Evolutionary conservation across 2,329 filamentous ascomycete species (phyloP), one percentile per base, ranked within the genome.

Genomic region (Exophiala sp.): DNA sequence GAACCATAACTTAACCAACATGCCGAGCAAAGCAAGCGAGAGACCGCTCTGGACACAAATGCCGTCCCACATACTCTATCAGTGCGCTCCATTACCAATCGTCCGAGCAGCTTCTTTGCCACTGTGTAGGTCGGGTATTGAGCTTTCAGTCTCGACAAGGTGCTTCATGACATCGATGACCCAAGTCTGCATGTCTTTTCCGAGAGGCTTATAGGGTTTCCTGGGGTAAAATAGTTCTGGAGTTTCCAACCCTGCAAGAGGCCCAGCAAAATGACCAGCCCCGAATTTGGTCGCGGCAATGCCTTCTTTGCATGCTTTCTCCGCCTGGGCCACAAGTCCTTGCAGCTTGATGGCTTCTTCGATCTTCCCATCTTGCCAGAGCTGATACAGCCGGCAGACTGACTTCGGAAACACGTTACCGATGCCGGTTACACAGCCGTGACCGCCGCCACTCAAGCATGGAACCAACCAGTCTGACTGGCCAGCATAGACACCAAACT

Each of bases 341-440:
- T 95, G 90, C 65, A 91, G 74, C 61, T 79, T 81, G 62, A 86
- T 80, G 5, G 89, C 87, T 74, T 95, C 88, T 35, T 88, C 84
- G 52, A 78, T 80, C 73, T 89, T 86, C 40, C 88, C 89, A 64
- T 85, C 78, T 7, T 76, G 76, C 69, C 86, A 92, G 50, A 92
- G 77, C 66, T 89, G 80, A 86, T 88, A 91, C 24, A 95, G 82
- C 68, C 81, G 83, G 46, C 87, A 86, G 66, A 89, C 91, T 5
- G 87, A 77, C 75, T 91, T 91, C 47, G 90, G 90, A 71, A 92
- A 84, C 54, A 95, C 84, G 67, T 95, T 95, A 57, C 89, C 90
- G 39, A 88, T 85, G 16, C 90, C 90, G 12, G 88, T 89, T 65
- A 95, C 94, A 71, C 94, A 90, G 32, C 90, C 89, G 52, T 83